Percentiles rank a stretch among this genome's conserved stretches.
Conservation (phyloP, 352 stramenopile species). For the Phytophthora foliorum region DNA sequence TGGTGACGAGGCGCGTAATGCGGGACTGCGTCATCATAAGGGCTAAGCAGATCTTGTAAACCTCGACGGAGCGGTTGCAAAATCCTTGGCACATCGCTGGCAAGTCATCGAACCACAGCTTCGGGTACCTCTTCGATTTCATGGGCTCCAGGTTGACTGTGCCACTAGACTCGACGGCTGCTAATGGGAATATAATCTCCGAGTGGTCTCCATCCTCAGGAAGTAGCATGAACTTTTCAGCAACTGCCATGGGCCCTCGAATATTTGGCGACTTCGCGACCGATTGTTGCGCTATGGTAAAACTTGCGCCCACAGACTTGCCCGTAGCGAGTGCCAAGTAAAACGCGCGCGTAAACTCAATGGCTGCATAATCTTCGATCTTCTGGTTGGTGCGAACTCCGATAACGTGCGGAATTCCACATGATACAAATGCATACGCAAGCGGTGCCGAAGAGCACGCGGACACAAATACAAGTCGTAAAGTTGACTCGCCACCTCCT, state of each 20-base stretch:
- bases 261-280: constrained; percentile 86
- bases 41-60: constrained; percentile 87
- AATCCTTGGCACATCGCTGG: constrained; percentile 85
- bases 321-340: constrained; percentile 82
- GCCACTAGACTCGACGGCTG: constrained; percentile 53
- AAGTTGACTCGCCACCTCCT: constrained; percentile 44
- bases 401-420: constrained; percentile 93
- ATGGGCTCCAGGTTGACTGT: constrained; percentile 59
- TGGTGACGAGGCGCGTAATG: constrained; percentile 81
- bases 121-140: constrained; percentile 71
- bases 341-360: constrained; percentile 88
- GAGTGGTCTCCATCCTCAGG: constrained; percentile 82
- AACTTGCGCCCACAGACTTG: constrained; percentile 77
- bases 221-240: constrained; percentile 82
- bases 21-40: constrained; percentile 81
- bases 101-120: constrained; percentile 84
- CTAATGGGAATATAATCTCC: constrained; percentile 84
- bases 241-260: constrained; percentile 68
- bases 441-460: constrained; percentile 81
- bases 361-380: constrained; percentile 89
- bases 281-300: constrained; percentile 77
- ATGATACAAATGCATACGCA: constrained; percentile 88
- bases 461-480: constrained; percentile 86
- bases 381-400: constrained; percentile 88
- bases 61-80: constrained; percentile 79